A percentile compares a stretch with the other conserved stretches of the same genome.
Evolutionary conservation across 495 filamentous ascomycete genomes (phyloP).

Genomic region (Friedmanniomyces simplex): DNA sequence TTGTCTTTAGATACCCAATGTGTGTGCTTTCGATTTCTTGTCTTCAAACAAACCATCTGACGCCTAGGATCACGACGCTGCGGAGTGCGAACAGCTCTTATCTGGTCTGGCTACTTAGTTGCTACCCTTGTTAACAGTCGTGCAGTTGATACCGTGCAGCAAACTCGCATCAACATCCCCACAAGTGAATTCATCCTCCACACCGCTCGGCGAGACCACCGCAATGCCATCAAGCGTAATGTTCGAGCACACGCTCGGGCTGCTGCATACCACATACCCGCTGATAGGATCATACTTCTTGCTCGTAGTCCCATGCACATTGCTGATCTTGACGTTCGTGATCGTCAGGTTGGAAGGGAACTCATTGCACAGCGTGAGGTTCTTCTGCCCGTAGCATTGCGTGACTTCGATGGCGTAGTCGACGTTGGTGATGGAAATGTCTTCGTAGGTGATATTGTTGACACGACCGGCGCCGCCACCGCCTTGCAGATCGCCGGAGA

Average conservation of each 20-base stretch:
- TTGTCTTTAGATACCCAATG: no score
- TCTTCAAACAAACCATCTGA: no score
- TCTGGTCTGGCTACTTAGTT: slow-evolving; percentile 3
- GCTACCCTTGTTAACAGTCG: slow-evolving; percentile 15
- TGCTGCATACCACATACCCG: slow-evolving; percentile 49
- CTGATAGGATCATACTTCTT: slow-evolving; percentile 40
- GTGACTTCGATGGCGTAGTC: slow-evolving; percentile 57
- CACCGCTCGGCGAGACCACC: slow-evolving; percentile 42
- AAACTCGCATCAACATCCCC: slow-evolving; percentile 36
- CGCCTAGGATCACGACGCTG: no score
- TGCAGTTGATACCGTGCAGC: slow-evolving; percentile 18
- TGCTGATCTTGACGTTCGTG: slow-evolving; percentile 19
- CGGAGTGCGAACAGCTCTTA: not conserved
- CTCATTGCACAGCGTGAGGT: slow-evolving; percentile 50
- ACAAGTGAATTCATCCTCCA: slow-evolving; percentile 39
- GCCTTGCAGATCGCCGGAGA: slow-evolving; percentile 49
- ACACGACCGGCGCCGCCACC: slow-evolving; percentile 49
- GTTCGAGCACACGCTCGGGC: slow-evolving; percentile 41
- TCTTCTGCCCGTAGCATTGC: slow-evolving; percentile 56
- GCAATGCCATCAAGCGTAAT: slow-evolving; percentile 44
- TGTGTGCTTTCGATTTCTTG: no score
- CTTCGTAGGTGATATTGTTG: slow-evolving; percentile 46
- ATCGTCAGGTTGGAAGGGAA: slow-evolving; percentile 51
- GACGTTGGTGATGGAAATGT: slow-evolving; percentile 45
- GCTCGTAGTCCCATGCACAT: slow-evolving; percentile 41